A percentile compares a stretch with the other conserved stretches of the same genome.
phyloP scores from a whole-genome alignment of 169 alveolate genomes.

The Cryptosporidium ubiquitum region DNA sequence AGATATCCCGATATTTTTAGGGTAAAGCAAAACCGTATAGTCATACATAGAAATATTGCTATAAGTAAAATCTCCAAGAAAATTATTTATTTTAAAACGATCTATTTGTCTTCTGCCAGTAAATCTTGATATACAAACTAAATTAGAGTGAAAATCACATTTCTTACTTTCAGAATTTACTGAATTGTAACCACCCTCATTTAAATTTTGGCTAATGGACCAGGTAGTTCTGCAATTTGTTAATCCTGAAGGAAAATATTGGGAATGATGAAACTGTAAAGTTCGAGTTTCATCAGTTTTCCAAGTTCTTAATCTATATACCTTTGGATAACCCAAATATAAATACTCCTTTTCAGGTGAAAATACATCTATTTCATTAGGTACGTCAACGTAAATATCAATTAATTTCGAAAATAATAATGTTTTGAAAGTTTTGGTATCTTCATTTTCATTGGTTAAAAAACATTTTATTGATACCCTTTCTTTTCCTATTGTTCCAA shows the following conservation, averaged over 20 bases:
- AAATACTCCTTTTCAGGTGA: conserved; percentile 13
- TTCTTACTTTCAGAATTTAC: not conserved
- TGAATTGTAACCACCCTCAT: not conserved
- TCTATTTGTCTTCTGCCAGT: not conserved
- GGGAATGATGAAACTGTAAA: conserved; percentile 18
- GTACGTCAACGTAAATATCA: conserved; percentile 45
- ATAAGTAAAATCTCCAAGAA: not conserved
- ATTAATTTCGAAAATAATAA: conserved; percentile 21
- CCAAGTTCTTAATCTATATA: conserved; percentile 17
- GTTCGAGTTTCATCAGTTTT: not conserved
- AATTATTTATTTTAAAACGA: not conserved
- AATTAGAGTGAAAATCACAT: not conserved
- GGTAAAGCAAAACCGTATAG: not conserved
- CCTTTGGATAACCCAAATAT: conserved; percentile 36
- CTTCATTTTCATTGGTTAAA: not conserved
- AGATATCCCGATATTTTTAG: conserved; percentile 10
- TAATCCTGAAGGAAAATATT: conserved; percentile 16
- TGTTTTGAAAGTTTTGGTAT: not conserved
- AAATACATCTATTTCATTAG: conserved; percentile 9
- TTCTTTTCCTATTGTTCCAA: conserved; percentile 29
- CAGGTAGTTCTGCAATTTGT: conserved; percentile 11
- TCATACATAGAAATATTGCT: not conserved
- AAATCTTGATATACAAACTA: not conserved
- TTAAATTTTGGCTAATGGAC: not conserved
- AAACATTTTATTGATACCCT: conserved; percentile 25